Conservation (phyloP, 1,139 yeast genomes). For the Pichia sp. region DNA sequence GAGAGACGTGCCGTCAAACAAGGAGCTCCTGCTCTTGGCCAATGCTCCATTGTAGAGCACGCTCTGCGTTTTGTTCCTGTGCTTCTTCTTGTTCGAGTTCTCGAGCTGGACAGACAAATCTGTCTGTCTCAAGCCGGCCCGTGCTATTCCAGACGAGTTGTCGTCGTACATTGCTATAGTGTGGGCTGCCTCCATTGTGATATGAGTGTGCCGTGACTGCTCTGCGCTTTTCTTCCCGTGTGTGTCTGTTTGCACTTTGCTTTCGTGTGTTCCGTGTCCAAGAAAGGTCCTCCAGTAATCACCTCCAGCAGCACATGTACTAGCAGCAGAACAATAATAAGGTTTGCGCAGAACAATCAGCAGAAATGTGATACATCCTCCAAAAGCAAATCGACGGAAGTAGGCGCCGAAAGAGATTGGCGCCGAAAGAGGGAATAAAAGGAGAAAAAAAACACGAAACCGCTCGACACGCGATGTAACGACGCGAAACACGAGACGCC, state of each 20-base stretch:
- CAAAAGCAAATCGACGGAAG: not conserved
- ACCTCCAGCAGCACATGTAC: no score
- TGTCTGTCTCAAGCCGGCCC: constrained; percentile 26
- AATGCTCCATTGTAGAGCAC: constrained; percentile 12
- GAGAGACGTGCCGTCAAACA: constrained; percentile 8
- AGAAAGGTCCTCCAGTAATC: no score
- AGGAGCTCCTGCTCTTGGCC: constrained; percentile 12
- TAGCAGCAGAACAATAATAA: not conserved
- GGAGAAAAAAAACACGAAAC: not conserved
- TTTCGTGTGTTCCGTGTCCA: no score
- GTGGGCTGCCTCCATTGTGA: not conserved
- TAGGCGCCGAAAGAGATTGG: not conserved
- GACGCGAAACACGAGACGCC: not conserved
- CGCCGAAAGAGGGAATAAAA: not conserved
- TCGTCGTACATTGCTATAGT: constrained; percentile 17
- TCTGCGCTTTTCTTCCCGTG: not conserved
- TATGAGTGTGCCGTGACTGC: no score
- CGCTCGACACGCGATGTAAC: not conserved
- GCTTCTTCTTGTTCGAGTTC: constrained; percentile 17
- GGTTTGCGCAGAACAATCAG: not conserved
- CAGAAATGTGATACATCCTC: not conserved
- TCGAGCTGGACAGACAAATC: constrained; percentile 19
- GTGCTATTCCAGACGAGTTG: constrained; percentile 20
- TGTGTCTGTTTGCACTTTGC: not conserved
- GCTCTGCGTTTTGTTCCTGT: constrained; percentile 19